Conservation (phyloP, 2,329 filamentous ascomycete genomes). For the Aschersonia sp. region DNA sequence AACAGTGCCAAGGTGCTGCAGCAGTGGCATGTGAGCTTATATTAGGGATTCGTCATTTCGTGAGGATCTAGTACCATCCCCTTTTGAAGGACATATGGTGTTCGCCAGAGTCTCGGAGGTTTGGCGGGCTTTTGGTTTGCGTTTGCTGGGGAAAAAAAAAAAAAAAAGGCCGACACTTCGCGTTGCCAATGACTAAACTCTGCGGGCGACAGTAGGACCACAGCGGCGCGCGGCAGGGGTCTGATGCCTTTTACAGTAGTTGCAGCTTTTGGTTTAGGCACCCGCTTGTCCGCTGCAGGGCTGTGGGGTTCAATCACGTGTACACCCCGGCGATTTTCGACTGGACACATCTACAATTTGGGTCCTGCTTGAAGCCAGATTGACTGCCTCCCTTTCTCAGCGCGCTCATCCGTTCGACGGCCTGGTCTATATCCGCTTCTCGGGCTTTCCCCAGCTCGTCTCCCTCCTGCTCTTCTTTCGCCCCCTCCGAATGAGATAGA, state of each 20-base stretch:
- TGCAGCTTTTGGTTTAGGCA: too few relatives aligned
- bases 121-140: too few relatives aligned
- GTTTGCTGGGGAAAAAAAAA: too few relatives aligned
- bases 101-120: too few relatives aligned
- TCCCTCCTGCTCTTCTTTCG: slow-evolving; percentile 16
- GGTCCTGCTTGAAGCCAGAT: slow-evolving; percentile 26
- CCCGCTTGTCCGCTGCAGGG: neutral
- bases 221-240: neutral
- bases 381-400: slow-evolving; percentile 22
- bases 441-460: slow-evolving; percentile 23
- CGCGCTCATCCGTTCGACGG: slow-evolving; percentile 12
- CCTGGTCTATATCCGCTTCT: slow-evolving; percentile 14
- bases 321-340: slow-evolving; percentile 18
- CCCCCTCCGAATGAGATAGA: slow-evolving; percentile 24
- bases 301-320: slow-evolving; percentile 16
- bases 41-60: neutral
- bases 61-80: neutral
- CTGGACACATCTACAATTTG: slow-evolving; percentile 30
- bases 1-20: neutral
- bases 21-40: neutral
- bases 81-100: too few relatives aligned
- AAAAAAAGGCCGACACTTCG: too few relatives aligned
- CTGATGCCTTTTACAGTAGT: neutral
- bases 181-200: too few relatives aligned
- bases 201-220: too few relatives aligned